phyloP scores from a whole-genome alignment of 106 monocot genomes.

The Iris macrosiphon region DNA sequence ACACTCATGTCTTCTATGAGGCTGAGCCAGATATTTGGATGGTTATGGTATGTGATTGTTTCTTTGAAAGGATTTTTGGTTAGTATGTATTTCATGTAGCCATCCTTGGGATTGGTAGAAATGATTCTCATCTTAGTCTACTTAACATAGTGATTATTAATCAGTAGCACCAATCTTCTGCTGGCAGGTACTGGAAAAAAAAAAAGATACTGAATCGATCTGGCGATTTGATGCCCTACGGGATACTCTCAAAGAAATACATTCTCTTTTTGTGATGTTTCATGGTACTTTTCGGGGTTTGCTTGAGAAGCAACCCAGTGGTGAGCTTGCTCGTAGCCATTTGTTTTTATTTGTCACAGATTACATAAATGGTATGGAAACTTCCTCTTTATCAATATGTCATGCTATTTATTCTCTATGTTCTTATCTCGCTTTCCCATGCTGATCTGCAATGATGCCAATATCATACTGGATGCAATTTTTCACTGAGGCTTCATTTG shows the following conservation, averaged over 20 bases:
- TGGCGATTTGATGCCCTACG: constrained; percentile 56
- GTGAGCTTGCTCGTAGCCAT: constrained; percentile 79
- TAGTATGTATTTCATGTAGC: not conserved
- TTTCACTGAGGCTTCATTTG: not conserved
- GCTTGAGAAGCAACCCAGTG: constrained; percentile 90
- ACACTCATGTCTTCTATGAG: constrained; percentile 79
- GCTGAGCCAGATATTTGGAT: constrained; percentile 97
- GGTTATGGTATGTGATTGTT: constrained; percentile 56
- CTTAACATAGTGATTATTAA: not conserved
- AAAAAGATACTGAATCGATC: constrained; percentile 63
- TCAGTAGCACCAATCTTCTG: not conserved
- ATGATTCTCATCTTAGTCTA: not conserved
- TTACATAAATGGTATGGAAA: constrained; percentile 65
- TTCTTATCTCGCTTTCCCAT: not conserved
- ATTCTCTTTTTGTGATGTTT: constrained; percentile 89
- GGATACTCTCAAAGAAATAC: constrained; percentile 65
- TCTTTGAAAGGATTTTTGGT: not conserved
- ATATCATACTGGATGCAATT: not conserved
- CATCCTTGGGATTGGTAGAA: not conserved
- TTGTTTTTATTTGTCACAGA: constrained; percentile 74
- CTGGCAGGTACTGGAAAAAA: constrained; percentile 77
- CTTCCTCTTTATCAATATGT: not conserved
- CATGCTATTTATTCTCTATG: not conserved
- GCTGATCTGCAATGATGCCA: not conserved
- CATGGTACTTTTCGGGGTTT: constrained; percentile 58